These are phyloP conservation scores for Hygrophorus russula DNA, from an alignment of 768 basidiomycete species.

Conservation along the genomic window DNA sequence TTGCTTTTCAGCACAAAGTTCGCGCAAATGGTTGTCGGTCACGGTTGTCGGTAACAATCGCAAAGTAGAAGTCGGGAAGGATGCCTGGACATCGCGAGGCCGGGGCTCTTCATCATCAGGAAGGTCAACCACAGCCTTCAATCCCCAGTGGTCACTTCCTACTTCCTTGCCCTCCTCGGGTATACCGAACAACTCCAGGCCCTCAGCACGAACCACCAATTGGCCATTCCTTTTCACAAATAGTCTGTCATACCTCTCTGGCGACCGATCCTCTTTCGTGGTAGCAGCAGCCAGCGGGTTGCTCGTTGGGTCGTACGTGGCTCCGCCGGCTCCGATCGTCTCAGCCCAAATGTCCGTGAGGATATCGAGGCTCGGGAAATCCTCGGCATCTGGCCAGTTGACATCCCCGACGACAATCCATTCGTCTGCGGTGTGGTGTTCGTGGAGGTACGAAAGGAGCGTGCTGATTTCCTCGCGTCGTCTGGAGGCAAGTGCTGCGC, in stretches of 20 bases:
- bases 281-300: constrained; percentile 4
- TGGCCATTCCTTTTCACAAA: constrained; percentile 1
- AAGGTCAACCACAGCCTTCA: not conserved
- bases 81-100: not conserved
- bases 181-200: not conserved
- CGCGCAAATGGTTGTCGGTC: not conserved
- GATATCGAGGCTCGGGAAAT: not conserved
- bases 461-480: constrained; percentile 1
- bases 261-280: not conserved
- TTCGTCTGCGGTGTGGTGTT: not conserved
- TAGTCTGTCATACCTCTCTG: constrained; percentile 3
- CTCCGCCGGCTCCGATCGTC: not conserved
- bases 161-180: not conserved
- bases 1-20: constrained; percentile 1
- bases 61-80: not conserved
- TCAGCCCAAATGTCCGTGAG: constrained; percentile 2
- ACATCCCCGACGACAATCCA: constrained; percentile 5
- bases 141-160: constrained; percentile 6
- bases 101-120: not conserved
- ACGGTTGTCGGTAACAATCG: not conserved
- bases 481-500: not conserved
- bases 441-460: constrained; percentile 1
- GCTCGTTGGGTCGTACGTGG: constrained; percentile 4
- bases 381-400: constrained; percentile 4
- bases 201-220: not conserved